Evolutionary conservation across 805 yeast genomes (phyloP).

Genomic region (Zygosaccharomyces kombuchaensis): DNA sequence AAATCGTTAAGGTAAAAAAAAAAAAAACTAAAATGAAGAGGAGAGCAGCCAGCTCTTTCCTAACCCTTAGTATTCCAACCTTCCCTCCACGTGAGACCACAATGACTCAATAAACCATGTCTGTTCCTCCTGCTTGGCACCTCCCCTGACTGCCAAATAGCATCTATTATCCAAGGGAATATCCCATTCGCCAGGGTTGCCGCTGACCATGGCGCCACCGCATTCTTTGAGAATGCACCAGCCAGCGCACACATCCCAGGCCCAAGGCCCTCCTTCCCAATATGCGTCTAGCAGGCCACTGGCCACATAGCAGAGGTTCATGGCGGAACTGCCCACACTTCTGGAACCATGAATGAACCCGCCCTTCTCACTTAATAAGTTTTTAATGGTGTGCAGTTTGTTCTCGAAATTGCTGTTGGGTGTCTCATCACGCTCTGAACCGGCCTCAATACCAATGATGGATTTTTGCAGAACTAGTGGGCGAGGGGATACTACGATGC

Average conservation of each 20-base stretch:
- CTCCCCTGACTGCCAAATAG: conserved; percentile 56
- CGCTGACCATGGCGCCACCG: conserved; percentile 56
- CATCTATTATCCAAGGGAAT: conserved; percentile 48
- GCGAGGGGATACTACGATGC: conserved; percentile 33
- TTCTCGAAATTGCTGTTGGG: conserved; percentile 46
- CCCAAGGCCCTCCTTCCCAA: conserved; percentile 69
- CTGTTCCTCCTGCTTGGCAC: conserved; percentile 40
- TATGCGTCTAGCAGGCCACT: conserved; percentile 56
- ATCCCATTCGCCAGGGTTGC: conserved; percentile 46
- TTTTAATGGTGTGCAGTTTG: conserved; percentile 46
- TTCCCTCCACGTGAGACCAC: conserved; percentile 48
- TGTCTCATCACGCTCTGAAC: conserved; percentile 55
- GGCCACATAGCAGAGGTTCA: conserved; percentile 56
- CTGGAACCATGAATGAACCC: conserved; percentile 61
- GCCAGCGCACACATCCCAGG: conserved; percentile 70
- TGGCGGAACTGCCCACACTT: conserved; percentile 60
- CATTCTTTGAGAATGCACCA: conserved; percentile 58
- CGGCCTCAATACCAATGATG: conserved; percentile 57
- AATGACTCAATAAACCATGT: conserved; percentile 44
- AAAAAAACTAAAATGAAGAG: background rate
- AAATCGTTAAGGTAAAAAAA: background rate
- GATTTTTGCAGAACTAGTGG: conserved; percentile 47
- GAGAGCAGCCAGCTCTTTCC: background rate
- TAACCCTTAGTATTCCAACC: conserved; percentile 36
- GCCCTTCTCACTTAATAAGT: conserved; percentile 45